Evolutionary conservation across 306 rosid species (phyloP).

Genomic region (Lagenaria siceraria): DNA sequence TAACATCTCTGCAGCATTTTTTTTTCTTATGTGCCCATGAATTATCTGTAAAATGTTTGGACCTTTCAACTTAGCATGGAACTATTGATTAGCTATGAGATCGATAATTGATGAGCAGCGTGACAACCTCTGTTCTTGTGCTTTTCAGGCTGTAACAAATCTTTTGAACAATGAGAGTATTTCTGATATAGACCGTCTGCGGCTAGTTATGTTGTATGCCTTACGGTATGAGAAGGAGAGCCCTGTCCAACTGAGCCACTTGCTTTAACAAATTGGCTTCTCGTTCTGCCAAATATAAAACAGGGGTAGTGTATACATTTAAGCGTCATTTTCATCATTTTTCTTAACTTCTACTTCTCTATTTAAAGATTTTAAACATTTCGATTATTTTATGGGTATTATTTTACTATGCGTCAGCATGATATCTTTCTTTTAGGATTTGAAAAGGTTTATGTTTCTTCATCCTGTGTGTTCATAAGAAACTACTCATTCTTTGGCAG

Average conservation of each 20-base stretch:
- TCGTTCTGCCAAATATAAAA: conserved; percentile 58
- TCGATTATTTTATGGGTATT: not conserved
- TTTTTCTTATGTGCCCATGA: not conserved
- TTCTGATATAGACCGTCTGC: conserved; percentile 64
- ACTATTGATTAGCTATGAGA: conserved; percentile 6
- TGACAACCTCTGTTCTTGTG: conserved; percentile 15
- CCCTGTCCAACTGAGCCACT: conserved; percentile 88
- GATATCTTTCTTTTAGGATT: not conserved
- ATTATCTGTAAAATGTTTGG: not conserved
- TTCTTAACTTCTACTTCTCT: not conserved
- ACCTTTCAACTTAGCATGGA: not conserved
- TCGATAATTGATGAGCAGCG: not conserved
- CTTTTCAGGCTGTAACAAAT: conserved; percentile 68
- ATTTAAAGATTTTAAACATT: not conserved
- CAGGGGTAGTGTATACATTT: conserved; percentile 43
- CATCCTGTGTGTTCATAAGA: not conserved
- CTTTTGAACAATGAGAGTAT: conserved; percentile 60
- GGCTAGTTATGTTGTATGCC: conserved; percentile 83
- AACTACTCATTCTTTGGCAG: not conserved
- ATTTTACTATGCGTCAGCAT: not conserved
- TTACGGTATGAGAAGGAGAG: conserved; percentile 90
- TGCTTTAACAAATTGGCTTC: conserved; percentile 69
- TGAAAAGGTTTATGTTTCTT: not conserved
- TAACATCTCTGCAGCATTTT: not conserved
- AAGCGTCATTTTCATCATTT: not conserved